A percentile compares a stretch with the other conserved stretches of the same genome.
These are phyloP conservation scores for Tetragonia tetragonoides DNA, from an alignment of 148 eudicot species.

Conservation along the genomic window DNA sequence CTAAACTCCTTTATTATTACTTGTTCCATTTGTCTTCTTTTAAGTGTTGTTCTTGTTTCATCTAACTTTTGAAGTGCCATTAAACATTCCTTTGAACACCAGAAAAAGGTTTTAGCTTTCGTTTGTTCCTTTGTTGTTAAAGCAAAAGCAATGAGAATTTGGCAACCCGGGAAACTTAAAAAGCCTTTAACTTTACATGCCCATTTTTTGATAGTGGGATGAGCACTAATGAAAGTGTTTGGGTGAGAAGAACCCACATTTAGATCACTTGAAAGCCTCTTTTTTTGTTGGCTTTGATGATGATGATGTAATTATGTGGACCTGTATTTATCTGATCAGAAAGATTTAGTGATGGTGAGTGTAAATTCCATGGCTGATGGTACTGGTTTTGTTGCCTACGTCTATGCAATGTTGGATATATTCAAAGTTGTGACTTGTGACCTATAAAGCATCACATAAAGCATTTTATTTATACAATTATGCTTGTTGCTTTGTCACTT, in stretches of 20 bases:
- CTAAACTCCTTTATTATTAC: constrained; percentile 3
- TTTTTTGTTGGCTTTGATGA: neutral
- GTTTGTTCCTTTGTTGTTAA: constrained; percentile 20
- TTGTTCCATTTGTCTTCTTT: constrained; percentile 18
- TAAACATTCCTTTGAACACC: constrained; percentile 28
- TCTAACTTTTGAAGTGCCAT: constrained; percentile 11
- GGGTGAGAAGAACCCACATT: constrained; percentile 25
- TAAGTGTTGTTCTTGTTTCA: neutral
- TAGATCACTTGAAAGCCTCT: neutral
- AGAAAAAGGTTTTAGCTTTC: constrained; percentile 12
- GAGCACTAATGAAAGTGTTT: constrained; percentile 25
- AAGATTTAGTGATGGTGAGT: constrained; percentile 7
- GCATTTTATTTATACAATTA: neutral
- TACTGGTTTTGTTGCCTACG: constrained; percentile 4
- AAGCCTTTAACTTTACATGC: constrained; percentile 17
- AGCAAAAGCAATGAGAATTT: constrained; percentile 5
- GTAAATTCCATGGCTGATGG: constrained; percentile 14
- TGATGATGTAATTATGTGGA: constrained; percentile 22
- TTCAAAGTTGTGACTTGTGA: constrained; percentile 17
- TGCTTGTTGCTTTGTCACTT: neutral
- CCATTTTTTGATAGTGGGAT: constrained; percentile 23
- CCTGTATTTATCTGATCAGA: constrained; percentile 4
- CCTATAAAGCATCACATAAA: constrained; percentile 5
- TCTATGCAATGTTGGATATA: constrained; percentile 6
- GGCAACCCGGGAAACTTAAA: constrained; percentile 4